These are phyloP conservation scores for Pythium periplocum DNA, from an alignment of 352 stramenopile species.

Conservation along the genomic window DNA sequence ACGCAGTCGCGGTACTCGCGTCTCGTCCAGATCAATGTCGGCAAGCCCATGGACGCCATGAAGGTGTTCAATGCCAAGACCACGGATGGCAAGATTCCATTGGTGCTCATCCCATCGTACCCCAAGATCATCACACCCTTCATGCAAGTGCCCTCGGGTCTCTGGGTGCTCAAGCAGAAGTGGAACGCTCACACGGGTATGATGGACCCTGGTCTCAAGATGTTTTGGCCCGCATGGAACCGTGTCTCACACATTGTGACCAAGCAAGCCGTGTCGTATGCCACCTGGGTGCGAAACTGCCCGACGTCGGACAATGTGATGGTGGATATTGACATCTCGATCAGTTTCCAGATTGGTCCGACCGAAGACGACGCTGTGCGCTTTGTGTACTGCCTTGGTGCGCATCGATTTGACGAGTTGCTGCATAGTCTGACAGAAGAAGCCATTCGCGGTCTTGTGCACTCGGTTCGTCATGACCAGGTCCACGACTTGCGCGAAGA, in stretches of 20 bases:
- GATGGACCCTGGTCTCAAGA: conserved; percentile 73
- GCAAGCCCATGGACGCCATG: conserved; percentile 35
- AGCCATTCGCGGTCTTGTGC: conserved; percentile 70
- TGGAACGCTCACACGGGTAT: conserved; percentile 79
- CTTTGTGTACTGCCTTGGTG: conserved; percentile 83
- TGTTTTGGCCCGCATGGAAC: conserved; percentile 75
- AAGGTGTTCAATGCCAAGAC: conserved; percentile 41
- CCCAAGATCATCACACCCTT: conserved; percentile 45
- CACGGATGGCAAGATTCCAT: conserved; percentile 46
- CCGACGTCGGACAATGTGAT: conserved; percentile 86
- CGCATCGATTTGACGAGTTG: conserved; percentile 80
- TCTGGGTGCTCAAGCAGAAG: conserved; percentile 83
- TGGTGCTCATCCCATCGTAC: conserved; percentile 60
- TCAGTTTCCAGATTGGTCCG: conserved; percentile 84
- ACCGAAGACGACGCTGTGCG: conserved; percentile 68
- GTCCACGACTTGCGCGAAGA: conserved; percentile 79
- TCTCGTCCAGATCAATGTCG: conserved; percentile 49
- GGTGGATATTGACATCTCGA: conserved; percentile 86
- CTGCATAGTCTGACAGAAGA: conserved; percentile 75
- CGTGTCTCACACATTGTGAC: conserved; percentile 85
- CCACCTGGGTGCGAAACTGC: conserved; percentile 60
- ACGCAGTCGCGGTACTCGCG: conserved; percentile 26
- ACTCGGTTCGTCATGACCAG: conserved; percentile 79
- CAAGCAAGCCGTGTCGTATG: conserved; percentile 83
- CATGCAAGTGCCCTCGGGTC: conserved; percentile 56